These are phyloP conservation scores for Mimosa bimucronata DNA, from an alignment of 306 rosid species.

Conservation along the genomic window DNA sequence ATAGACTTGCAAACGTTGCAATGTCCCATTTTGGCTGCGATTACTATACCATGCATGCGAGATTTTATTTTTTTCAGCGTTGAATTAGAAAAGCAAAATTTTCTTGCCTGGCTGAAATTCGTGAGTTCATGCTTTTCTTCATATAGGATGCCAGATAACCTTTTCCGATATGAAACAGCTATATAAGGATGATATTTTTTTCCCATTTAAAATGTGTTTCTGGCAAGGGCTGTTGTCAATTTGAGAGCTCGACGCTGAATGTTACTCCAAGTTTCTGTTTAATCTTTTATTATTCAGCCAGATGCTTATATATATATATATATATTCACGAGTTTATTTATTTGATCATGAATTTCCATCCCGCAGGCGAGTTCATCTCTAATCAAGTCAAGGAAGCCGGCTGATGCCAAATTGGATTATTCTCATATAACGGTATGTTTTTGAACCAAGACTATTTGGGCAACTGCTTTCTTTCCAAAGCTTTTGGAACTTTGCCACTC, in stretches of 20 bases:
- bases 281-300: not conserved
- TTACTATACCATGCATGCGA: not conserved
- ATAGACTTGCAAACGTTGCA: not conserved
- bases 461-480: no score
- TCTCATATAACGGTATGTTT: conserved; percentile 76
- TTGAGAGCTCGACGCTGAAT: not conserved
- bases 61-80: not conserved
- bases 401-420: conserved; percentile 82
- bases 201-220: not conserved
- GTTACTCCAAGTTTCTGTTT: not conserved
- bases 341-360: conserved; percentile 22
- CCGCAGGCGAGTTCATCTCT: conserved; percentile 79
- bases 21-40: not conserved
- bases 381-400: conserved; percentile 68
- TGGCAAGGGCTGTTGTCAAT: not conserved
- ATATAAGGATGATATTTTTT: not conserved
- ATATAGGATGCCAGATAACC: not conserved
- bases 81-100: not conserved
- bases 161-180: not conserved
- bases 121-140: not conserved
- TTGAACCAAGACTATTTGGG: not conserved
- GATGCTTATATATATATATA: not conserved
- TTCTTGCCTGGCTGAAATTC: not conserved
- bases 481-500: not conserved
- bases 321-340: not conserved